Conservation (phyloP, 2,329 filamentous ascomycete genomes). For the Pseudogymnoascus sp. region DNA sequence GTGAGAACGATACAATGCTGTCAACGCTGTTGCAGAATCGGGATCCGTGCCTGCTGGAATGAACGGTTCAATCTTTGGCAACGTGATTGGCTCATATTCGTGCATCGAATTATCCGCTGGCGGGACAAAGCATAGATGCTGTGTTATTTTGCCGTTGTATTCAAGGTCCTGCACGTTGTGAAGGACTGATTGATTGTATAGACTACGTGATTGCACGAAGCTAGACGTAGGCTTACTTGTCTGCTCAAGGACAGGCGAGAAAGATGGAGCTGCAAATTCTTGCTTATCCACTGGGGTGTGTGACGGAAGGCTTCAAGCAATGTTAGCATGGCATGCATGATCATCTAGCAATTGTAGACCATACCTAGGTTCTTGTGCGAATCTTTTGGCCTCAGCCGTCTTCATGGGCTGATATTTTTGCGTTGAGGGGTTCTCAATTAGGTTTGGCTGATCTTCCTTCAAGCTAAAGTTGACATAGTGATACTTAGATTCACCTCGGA, state of each 20-base stretch:
- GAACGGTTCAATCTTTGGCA: constrained; percentile 82
- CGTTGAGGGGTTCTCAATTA: constrained; percentile 28
- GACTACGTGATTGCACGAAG: constrained; percentile 37
- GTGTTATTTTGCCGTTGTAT: constrained; percentile 48
- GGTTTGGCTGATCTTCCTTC: constrained; percentile 40
- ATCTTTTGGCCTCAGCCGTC: constrained; percentile 40
- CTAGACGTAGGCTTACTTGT: constrained; percentile 14
- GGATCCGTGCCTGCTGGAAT: constrained; percentile 73
- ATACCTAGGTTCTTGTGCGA: constrained; percentile 45
- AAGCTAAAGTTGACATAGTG: constrained; percentile 72
- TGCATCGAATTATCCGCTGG: constrained; percentile 46
- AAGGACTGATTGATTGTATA: constrained; percentile 53
- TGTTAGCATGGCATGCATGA: constrained; percentile 18
- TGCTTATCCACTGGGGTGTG: neutral
- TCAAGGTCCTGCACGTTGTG: constrained; percentile 50
- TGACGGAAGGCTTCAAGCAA: neutral
- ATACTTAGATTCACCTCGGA: constrained; percentile 95
- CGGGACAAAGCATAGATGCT: constrained; percentile 53
- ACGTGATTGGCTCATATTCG: constrained; percentile 61
- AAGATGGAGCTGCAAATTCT: constrained; percentile 15
- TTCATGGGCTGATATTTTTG: constrained; percentile 39
- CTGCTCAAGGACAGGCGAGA: constrained; percentile 13
- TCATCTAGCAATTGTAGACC: constrained; percentile 20
- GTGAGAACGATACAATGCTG: constrained; percentile 84
- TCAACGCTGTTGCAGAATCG: constrained; percentile 77